Evolutionary conservation across 768 basidiomycete species (phyloP).

Genomic region (Cantharellus anzutake): DNA sequence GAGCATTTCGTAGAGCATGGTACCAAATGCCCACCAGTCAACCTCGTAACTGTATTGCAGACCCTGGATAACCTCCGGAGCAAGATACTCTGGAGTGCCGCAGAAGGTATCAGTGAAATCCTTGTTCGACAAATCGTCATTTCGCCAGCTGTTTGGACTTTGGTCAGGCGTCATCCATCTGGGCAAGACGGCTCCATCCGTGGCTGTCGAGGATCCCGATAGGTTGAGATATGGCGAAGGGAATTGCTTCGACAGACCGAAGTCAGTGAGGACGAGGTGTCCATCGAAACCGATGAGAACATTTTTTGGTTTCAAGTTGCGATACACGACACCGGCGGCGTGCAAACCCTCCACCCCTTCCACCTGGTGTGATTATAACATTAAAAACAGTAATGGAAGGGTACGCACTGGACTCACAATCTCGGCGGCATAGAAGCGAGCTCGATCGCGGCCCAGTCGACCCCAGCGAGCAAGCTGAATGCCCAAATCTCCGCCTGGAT

Average conservation of each 20-base stretch:
- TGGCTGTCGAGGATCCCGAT: constrained; percentile 22
- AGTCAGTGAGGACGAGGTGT: constrained; percentile 94
- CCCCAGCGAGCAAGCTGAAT: constrained; percentile 96
- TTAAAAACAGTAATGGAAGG: not conserved
- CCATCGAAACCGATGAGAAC: constrained; percentile 88
- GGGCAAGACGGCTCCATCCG: constrained; percentile 16
- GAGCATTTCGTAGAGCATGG: constrained; percentile 95
- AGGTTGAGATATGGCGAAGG: constrained; percentile 26
- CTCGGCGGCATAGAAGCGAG: constrained; percentile 96
- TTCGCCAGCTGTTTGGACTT: not conserved
- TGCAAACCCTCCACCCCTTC: constrained; percentile 93
- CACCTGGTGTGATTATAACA: constrained; percentile 15
- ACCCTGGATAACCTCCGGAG: constrained; percentile 92
- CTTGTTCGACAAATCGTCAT: constrained; percentile 24
- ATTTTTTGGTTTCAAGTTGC: constrained; percentile 94
- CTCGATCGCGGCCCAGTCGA: constrained; percentile 77
- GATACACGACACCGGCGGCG: constrained; percentile 86
- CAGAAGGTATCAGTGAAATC: constrained; percentile 79
- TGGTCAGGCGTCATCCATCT: constrained; percentile 60
- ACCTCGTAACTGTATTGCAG: constrained; percentile 82
- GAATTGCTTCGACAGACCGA: constrained; percentile 87
- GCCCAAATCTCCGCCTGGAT: constrained; percentile 89
- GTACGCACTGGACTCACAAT: constrained; percentile 27
- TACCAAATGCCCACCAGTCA: constrained; percentile 97
- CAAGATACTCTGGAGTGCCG: constrained; percentile 91